Percentiles rank a stretch among this genome's conserved stretches.
Conservation (phyloP, 1,139 yeast species). For the Hemisphaericaspora subhashii region DNA sequence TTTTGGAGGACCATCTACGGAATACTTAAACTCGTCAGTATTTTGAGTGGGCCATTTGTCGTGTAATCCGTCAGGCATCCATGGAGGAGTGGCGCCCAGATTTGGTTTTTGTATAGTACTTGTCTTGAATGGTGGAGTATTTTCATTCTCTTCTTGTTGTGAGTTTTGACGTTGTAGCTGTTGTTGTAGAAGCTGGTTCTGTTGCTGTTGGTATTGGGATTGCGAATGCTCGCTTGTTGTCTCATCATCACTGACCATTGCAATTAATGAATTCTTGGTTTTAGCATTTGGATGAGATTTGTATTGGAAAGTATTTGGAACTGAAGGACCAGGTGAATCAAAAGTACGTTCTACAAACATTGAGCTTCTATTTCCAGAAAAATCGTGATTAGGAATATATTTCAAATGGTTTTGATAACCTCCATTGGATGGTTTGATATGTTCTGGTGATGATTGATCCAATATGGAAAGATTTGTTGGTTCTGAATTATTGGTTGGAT, state of each 20-base stretch:
- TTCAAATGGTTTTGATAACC: constrained; percentile 30
- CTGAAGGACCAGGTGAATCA: constrained; percentile 29
- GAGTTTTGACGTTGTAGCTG: background rate
- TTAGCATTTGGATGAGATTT: constrained; percentile 49
- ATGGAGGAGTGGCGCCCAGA: constrained; percentile 32
- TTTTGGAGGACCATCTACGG: constrained; percentile 2
- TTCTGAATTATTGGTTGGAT: background rate
- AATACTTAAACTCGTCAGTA: constrained; percentile 6
- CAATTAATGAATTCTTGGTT: constrained; percentile 34
- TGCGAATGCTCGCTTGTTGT: background rate
- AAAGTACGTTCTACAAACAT: constrained; percentile 4
- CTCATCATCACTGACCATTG: constrained; percentile 7
- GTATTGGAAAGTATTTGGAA: constrained; percentile 48
- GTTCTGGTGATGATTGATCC: constrained; percentile 12
- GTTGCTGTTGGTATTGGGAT: constrained; percentile 15
- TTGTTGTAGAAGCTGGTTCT: background rate
- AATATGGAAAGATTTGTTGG: constrained; percentile 6
- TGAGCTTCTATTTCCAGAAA: constrained; percentile 21
- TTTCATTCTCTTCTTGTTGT: constrained; percentile 2
- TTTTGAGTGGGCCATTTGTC: constrained; percentile 31
- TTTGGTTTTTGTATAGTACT: constrained; percentile 10
- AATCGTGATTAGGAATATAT: constrained; percentile 36
- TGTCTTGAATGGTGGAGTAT: constrained; percentile 11
- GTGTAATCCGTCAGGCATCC: constrained; percentile 46
- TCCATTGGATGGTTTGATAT: constrained; percentile 8